Base-by-base conservation (phyloP, 305 asterid species). In the Fraxinus paxiana region DNA sequence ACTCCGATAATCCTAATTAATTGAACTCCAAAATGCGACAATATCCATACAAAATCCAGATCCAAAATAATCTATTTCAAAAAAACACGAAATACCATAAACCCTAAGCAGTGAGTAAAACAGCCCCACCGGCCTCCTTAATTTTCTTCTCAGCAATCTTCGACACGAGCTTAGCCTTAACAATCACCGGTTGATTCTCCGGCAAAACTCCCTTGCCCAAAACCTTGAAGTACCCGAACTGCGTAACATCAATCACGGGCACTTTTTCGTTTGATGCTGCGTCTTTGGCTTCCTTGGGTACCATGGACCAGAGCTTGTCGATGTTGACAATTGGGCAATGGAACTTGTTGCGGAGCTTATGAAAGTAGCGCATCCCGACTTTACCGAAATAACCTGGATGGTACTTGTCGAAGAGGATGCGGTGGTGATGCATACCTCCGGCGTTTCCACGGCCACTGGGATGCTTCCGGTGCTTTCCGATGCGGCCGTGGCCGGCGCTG, bases 311-410 rank as follows among this genome's bases (percentile, higher is more conserved):
- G 54, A 83, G 80, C 75, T 75, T 83, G 73, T 83, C 86, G 81
- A 83, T 26, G 78, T 83, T 83, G 78, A 83, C 83, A 8, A 78
- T 75, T 38, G 83, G 86, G 81, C 86, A 83, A 51, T 78, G 80
- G 83, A 83, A 83, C 77, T 79, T 75, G 83, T 83, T 83, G 46
- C 83, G 73, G 78, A 83, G 86, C 83, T 31, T 83, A 77, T 83
- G 86, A 59, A 83, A 83, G 70, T 82, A 82, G 17, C 84, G 71
- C 84, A 81, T 81, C 12, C 81, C 81, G 28, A 79, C 82, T 10
- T 79, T 80, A 24, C 83, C 83, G 79, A 80, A 80, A 22, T 81
- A 81, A 2, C 84, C 84, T 9, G 84, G 84, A 48, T 81, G 84
- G 56, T 81, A 81, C 20, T 81, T 81, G 81, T 81, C 84, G 84